Conservation (phyloP, 805 yeast genomes). For the Pichia kluyveri region DNA sequence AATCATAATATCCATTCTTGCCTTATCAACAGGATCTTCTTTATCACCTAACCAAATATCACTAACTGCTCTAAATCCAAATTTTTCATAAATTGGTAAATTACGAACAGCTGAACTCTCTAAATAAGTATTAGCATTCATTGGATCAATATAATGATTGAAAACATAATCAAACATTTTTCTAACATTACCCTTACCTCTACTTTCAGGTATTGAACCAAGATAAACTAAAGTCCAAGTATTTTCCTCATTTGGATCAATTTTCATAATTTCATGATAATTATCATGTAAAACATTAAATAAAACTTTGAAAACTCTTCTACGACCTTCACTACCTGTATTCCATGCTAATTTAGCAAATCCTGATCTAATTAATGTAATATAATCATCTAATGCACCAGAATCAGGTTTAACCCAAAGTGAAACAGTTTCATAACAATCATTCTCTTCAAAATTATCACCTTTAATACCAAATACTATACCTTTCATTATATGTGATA, state of each 20-base stretch:
- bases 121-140: constrained; percentile 34
- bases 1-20: constrained; percentile 31
- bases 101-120: constrained; percentile 39
- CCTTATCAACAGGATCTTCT: constrained; percentile 21
- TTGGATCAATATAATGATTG: constrained; percentile 34
- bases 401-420: constrained; percentile 42
- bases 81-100: constrained; percentile 44
- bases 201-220: constrained; percentile 32
- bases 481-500: constrained; percentile 42
- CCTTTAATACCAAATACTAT: constrained; percentile 43
- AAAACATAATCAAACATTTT: constrained; percentile 41
- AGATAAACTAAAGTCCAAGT: constrained; percentile 26
- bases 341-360: constrained; percentile 42
- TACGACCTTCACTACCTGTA: constrained; percentile 38
- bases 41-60: constrained; percentile 36
- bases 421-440: constrained; percentile 43
- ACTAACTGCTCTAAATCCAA: constrained; percentile 40
- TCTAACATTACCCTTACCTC: constrained; percentile 51
- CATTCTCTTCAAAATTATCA: constrained; percentile 22
- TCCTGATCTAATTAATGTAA: constrained; percentile 43
- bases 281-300: constrained; percentile 43
- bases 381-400: constrained; percentile 36
- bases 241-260: constrained; percentile 28
- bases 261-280: constrained; percentile 32
- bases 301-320: constrained; percentile 40